Evolutionary conservation across 306 rosid genomes (phyloP), one percentile per base, ranked within the genome.

Genomic region (Sophora flavescens): DNA sequence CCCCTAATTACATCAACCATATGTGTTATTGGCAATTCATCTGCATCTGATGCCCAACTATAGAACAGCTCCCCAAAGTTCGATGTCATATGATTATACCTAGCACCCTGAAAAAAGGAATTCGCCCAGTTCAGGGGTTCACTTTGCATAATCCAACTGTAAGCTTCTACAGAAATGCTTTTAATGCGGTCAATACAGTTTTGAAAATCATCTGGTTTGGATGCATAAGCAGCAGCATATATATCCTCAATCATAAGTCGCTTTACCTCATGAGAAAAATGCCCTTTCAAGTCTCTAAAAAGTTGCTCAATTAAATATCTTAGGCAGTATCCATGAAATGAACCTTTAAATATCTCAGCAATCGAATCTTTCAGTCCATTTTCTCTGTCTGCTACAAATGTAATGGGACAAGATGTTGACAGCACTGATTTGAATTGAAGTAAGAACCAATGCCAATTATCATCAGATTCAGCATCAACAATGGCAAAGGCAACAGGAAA

Each of bases 401-500:
- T 95, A 75, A 89, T 74, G 2, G 91, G 92, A 77, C 92, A 86
- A 59, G 95, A 70, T 4, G 88, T 86, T 77, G 95, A 85, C 61
- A 95, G 59, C 38, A 90, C 95, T 8, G 97, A 89, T 82, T 90
- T 95, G 32, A 95, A 86, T 82, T 92, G 96, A 45, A 90, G 84
- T 60, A 95, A 79, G 86, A 95, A 95, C 98, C 98, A 95, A 64
- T 73, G 82, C 98, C 98, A 95, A 78, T 91, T 90, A 58, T 95
- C 97, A 63, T 90, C 96, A 73, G 89, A 90, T 84, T 95, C 98
- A 2, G 96, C 74, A 85, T 95, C 97, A 53, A 92, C 93, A 77
- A 95, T 87, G 30, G 97, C 88, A 87, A 95, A 95, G 70, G 98
- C 96, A 78, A 95, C 89, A 61, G 98, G 98, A 80, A 90, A 92